Evolutionary conservation across 2,329 filamentous ascomycete genomes (phyloP), one percentile per base, ranked within the genome.

Genomic region (Colletotrichum incanum): DNA sequence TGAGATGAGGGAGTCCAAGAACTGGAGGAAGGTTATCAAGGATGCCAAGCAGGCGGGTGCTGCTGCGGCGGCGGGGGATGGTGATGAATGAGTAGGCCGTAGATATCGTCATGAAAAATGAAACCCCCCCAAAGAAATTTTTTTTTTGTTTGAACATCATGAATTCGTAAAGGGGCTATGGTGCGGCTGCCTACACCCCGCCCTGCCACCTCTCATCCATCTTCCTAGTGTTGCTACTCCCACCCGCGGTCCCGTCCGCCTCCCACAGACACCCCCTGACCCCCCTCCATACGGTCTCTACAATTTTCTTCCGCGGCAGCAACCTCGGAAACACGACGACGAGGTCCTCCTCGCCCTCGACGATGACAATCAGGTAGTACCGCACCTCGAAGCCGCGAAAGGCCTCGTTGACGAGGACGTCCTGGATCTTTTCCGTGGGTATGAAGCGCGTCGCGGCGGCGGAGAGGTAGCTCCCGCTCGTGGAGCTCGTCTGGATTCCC

Each of bases 301-400:
- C 86, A 67, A 97, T 92, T 60, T 85, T 87, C 67, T 93, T 86
- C 70, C 90, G 84, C 0, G 96, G 96, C 73, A 98, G 80, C 75
- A 98, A 82, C 68, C 88, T 89, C 3, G 96, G 96, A 80, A 99
- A 99, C 3, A 98, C 95, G n/a, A 99, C 96, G 0, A 98, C 93
- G 5, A 97, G 89, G 75, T 96, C 92, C 65, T 92, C 89, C 82
- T 98, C 96, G 2, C 92, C 95, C 76, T 97, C 93, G 23, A 98
- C 94, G 65, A 98, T 93, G 39, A 98, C 93, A 5, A 94, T 91
- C 11, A 99, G 85, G 79, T 98, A 98, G 79, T 96, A 97, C 50
- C 92, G 86, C 45, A 98, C 95, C 83, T 95, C 94, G 78, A 98
- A 97, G 0, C 95, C 95, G 69, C 90, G 91, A 82, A 98, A 98